Conservation (phyloP, 2,329 filamentous ascomycete genomes). For the Sporothrix luriei region DNA sequence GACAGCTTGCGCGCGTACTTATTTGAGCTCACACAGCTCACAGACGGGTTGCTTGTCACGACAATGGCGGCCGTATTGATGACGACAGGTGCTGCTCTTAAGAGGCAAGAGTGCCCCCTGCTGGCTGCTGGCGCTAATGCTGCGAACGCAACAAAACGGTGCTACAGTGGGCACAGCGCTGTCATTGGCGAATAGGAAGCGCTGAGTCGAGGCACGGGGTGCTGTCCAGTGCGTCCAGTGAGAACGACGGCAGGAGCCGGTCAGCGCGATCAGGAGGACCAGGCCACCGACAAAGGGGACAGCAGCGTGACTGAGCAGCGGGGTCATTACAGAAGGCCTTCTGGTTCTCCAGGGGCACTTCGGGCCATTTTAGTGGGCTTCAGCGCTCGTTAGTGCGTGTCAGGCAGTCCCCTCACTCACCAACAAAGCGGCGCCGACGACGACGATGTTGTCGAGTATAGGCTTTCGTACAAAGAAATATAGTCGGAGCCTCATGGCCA, state of each 20-base stretch:
- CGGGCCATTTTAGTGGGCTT: neutral
- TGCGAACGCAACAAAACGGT: neutral
- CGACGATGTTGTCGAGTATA: neutral
- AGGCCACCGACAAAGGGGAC: neutral
- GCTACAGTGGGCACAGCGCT: neutral
- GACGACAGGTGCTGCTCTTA: neutral
- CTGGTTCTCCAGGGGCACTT: neutral
- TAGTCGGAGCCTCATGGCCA: constrained; percentile 15
- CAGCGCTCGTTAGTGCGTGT: neutral
- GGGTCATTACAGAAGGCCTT: neutral
- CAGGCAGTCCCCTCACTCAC: neutral
- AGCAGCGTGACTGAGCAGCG: neutral
- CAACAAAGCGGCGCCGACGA: neutral
- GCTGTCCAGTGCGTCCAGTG: constrained; percentile 11
- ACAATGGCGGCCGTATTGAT: constrained; percentile 6
- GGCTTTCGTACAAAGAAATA: constrained; percentile 2
- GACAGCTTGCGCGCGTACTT: neutral
- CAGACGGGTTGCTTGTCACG: neutral
- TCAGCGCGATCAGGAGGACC: neutral
- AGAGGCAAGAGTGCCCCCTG: neutral
- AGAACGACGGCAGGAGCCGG: neutral
- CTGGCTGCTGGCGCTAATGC: constrained; percentile 16
- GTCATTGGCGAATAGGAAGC: constrained; percentile 23
- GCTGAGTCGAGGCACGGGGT: constrained; percentile 26
- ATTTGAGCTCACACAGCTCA: neutral